Conservation (phyloP, 2,329 filamentous ascomycete genomes). For the Alternaria panax region DNA sequence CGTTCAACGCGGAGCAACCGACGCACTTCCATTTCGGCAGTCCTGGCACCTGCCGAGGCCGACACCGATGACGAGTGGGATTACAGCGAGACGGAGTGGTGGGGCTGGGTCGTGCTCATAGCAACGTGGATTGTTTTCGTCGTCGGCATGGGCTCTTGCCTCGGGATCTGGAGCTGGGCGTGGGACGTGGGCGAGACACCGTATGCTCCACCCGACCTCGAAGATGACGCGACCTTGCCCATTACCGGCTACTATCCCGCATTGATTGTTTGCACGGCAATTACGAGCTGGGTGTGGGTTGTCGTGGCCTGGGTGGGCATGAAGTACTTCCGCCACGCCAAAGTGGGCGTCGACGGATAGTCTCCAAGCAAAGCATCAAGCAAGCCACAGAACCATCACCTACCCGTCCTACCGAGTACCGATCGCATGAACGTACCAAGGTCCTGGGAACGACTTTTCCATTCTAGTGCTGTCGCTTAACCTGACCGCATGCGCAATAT, state of each 20-base stretch:
- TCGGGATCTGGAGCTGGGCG: constrained; percentile 97
- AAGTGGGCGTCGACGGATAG: constrained; percentile 70
- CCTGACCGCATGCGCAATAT: constrained; percentile 38
- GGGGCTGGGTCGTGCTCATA: constrained; percentile 92
- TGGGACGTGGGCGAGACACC: constrained; percentile 98
- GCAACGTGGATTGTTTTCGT: constrained; percentile 97
- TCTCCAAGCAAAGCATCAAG: not conserved
- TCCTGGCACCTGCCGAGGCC: constrained; percentile 34
- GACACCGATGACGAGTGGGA: constrained; percentile 71
- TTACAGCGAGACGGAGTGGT: constrained; percentile 95
- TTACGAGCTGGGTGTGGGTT: constrained; percentile 99
- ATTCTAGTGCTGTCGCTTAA: constrained; percentile 36
- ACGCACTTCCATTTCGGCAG: constrained; percentile 31
- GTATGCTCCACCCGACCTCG: constrained; percentile 91
- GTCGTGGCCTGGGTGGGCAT: constrained; percentile 97
- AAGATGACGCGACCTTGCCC: constrained; percentile 92
- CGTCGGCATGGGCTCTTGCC: constrained; percentile 92
- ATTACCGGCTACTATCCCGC: constrained; percentile 98
- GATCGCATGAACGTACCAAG: constrained; percentile 18
- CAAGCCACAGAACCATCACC: constrained; percentile 13
- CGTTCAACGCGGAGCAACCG: constrained; percentile 40
- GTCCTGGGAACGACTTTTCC: constrained; percentile 23
- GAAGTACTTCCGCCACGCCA: constrained; percentile 99
- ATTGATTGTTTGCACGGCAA: constrained; percentile 87
- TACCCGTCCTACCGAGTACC: constrained; percentile 16